Conservation (phyloP, 1,284 basidiomycete genomes). For the Rhodotorula sp. region DNA sequence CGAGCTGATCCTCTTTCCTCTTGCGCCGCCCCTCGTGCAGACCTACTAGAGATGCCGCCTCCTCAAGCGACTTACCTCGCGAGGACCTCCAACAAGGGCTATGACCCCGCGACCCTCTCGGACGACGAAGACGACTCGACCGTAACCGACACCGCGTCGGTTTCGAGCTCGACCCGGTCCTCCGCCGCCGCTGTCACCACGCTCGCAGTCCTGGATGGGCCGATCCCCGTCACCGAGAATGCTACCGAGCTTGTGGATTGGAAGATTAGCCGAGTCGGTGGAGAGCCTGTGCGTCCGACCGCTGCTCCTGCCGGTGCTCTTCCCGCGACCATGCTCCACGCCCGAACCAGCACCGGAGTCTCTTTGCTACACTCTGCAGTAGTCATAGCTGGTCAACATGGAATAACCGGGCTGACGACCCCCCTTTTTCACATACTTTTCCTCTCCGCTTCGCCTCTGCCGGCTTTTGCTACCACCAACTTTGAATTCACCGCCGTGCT, state of each 20-base stretch:
- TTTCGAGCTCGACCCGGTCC: slow-evolving; percentile 26
- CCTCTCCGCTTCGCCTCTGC: neutral
- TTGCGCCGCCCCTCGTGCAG: too few relatives aligned
- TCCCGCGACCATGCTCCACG: neutral
- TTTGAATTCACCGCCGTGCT: too few relatives aligned
- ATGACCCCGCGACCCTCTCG: slow-evolving; percentile 32
- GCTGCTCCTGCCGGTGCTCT: neutral
- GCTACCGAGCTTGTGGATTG: slow-evolving; percentile 18
- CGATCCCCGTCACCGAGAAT: slow-evolving; percentile 1
- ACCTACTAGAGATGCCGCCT: slow-evolving; percentile 17
- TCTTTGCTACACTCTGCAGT: neutral
- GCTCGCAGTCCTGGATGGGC: slow-evolving; percentile 35
- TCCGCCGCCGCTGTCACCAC: slow-evolving; percentile 2
- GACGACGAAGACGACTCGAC: slow-evolving; percentile 34
- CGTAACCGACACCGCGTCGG: neutral
- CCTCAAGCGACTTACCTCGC: slow-evolving; percentile 26
- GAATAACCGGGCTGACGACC: neutral
- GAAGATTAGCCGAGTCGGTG: slow-evolving; percentile 37
- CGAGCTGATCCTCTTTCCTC: slow-evolving; percentile 1
- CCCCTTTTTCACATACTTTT: neutral
- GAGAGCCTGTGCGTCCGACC: slow-evolving; percentile 31
- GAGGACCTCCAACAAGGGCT: slow-evolving; percentile 14
- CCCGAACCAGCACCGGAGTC: neutral
- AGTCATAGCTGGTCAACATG: neutral
- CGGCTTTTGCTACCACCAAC: neutral